These are phyloP conservation scores for Trichophyton equinum DNA, from an alignment of 2,329 filamentous ascomycete species.

Conservation along the genomic window DNA sequence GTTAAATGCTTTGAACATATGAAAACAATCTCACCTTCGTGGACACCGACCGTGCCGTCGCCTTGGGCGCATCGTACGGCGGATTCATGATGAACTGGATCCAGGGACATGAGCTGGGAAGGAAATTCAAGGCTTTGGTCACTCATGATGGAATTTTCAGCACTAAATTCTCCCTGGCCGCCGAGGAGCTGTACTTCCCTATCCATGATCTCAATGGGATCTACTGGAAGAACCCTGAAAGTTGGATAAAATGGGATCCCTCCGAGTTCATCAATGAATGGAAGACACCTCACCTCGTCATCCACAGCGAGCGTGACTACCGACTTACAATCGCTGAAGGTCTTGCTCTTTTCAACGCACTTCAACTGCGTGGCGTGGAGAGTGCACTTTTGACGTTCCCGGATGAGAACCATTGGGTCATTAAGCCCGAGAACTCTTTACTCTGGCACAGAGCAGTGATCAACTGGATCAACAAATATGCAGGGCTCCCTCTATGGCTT, in stretches of 20 bases:
- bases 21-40: slow-evolving; percentile 39
- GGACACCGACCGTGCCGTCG: slow-evolving; percentile 42
- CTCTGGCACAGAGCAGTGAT: slow-evolving; percentile 83
- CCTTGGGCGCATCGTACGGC: slow-evolving; percentile 44
- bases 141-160: slow-evolving; percentile 41
- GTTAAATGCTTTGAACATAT: slow-evolving; percentile 43
- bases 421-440: slow-evolving; percentile 82
- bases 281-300: slow-evolving; percentile 76
- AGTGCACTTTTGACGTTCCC: slow-evolving; percentile 73
- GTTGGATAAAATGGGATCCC: slow-evolving; percentile 48
- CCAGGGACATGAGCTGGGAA: slow-evolving; percentile 41
- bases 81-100: slow-evolving; percentile 52
- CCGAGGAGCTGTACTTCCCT: slow-evolving; percentile 45
- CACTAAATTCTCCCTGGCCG: slow-evolving; percentile 33
- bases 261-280: slow-evolving; percentile 50
- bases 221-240: slow-evolving; percentile 38
- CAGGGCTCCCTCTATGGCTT: slow-evolving; percentile 24
- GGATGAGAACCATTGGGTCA: slow-evolving; percentile 69
- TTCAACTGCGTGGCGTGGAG: slow-evolving; percentile 62
- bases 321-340: slow-evolving; percentile 76
- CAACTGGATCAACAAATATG: slow-evolving; percentile 56
- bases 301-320: slow-evolving; percentile 86
- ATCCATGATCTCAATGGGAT: slow-evolving; percentile 41
- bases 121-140: slow-evolving; percentile 46
- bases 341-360: slow-evolving; percentile 69